Evolutionary conservation across 805 yeast genomes (phyloP).

Genomic region (Debaryomyces prosopidis): DNA sequence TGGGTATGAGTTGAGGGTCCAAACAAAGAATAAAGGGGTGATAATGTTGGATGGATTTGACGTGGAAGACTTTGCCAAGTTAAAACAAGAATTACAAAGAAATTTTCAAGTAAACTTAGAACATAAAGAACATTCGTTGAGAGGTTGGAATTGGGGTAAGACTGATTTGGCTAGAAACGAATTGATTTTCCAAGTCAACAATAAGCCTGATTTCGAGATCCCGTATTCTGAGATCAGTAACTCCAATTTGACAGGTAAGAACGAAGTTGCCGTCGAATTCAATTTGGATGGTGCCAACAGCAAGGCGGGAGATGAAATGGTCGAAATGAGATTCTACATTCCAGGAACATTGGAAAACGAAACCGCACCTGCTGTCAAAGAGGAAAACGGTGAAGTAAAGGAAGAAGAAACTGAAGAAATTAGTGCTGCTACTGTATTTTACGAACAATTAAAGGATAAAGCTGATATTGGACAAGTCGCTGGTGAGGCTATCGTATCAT

Average conservation of each 20-base stretch:
- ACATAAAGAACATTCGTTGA: conserved; percentile 82
- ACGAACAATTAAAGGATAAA: conserved; percentile 86
- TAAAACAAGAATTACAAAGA: conserved; percentile 82
- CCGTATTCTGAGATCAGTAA: conserved; percentile 81
- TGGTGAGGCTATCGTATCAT: conserved; percentile 93
- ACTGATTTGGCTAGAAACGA: conserved; percentile 91
- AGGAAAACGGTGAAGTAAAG: conserved; percentile 28
- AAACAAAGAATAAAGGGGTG: conserved; percentile 85
- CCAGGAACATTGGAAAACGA: conserved; percentile 78
- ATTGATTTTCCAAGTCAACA: conserved; percentile 78
- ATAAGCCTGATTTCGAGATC: conserved; percentile 87
- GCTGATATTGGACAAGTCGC: conserved; percentile 94
- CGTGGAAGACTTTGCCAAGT: conserved; percentile 71
- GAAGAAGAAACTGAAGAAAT: conserved; percentile 48
- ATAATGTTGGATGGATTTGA: conserved; percentile 92
- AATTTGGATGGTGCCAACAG: conserved; percentile 57
- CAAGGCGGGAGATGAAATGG: conserved; percentile 91
- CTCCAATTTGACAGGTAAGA: conserved; percentile 86
- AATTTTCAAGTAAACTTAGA: conserved; percentile 74
- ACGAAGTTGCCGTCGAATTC: conserved; percentile 90
- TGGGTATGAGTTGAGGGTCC: conserved; percentile 86
- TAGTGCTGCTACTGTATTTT: conserved; percentile 80
- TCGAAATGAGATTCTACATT: conserved; percentile 88
- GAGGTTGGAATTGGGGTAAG: conserved; percentile 99
- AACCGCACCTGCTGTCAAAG: conserved; percentile 22